Evolutionary conservation across 208 protist species (phyloP).

Genomic region (Borovskyia barvae): DNA sequence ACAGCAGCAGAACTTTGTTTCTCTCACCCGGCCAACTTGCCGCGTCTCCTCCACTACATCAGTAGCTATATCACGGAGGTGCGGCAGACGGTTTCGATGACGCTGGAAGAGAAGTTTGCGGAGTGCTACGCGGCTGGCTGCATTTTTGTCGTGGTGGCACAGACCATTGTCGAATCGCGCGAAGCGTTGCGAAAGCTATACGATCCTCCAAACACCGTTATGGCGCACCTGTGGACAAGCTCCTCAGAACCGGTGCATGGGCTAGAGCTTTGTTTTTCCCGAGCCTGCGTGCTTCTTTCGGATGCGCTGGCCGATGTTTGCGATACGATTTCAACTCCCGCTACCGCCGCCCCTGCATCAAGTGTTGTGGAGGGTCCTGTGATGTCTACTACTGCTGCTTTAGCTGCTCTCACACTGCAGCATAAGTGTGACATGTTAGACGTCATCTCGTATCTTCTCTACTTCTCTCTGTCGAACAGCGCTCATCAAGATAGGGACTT

Average conservation of each 20-base stretch:
- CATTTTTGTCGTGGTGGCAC: slow-evolving; percentile 59
- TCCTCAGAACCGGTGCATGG: slow-evolving; percentile 29
- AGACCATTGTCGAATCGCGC: slow-evolving; percentile 65
- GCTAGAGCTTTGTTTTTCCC: slow-evolving; percentile 42
- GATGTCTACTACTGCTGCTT: neutral
- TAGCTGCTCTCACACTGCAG: slow-evolving; percentile 8
- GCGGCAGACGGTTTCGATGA: slow-evolving; percentile 41
- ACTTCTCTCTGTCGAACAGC: slow-evolving; percentile 61
- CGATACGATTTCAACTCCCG: neutral
- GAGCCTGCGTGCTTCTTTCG: slow-evolving; percentile 31
- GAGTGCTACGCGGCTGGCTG: slow-evolving; percentile 50
- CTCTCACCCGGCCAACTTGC: slow-evolving; percentile 36
- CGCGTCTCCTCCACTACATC: slow-evolving; percentile 41
- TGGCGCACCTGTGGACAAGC: slow-evolving; percentile 53
- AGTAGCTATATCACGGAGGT: slow-evolving; percentile 32
- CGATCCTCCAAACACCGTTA: slow-evolving; percentile 20
- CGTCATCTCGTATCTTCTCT: slow-evolving; percentile 46
- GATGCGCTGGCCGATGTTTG: slow-evolving; percentile 40
- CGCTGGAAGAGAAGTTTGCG: slow-evolving; percentile 54
- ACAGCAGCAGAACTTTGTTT: slow-evolving; percentile 74
- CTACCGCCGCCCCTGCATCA: no score
- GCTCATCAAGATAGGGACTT: slow-evolving; percentile 15
- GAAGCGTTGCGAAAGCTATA: slow-evolving; percentile 46
- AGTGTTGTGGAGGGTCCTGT: no score
- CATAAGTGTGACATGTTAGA: slow-evolving; percentile 53